Evolutionary conservation across 164 flowering plant genomes (phyloP).

Genomic region (Vitis rupestris): DNA sequence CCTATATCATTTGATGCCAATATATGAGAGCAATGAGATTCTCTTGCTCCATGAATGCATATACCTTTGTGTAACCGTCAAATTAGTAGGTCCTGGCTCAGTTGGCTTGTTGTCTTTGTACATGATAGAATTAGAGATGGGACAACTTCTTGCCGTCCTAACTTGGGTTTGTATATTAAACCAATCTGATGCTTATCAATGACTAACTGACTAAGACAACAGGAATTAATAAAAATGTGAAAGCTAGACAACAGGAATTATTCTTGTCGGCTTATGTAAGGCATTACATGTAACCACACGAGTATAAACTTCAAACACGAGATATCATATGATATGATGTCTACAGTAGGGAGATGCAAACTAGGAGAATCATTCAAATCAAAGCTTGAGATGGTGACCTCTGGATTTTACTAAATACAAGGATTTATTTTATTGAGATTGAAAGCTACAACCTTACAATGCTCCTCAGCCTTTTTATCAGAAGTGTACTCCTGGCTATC

Average conservation of each 20-base stretch:
- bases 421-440: neutral
- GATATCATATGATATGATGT: no score
- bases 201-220: neutral
- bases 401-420: neutral
- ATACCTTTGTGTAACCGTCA: neutral
- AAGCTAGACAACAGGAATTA: neutral
- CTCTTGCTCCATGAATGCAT: neutral
- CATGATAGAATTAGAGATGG: neutral
- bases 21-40: neutral
- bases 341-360: neutral
- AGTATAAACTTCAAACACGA: neutral
- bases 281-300: neutral
- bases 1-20: neutral
- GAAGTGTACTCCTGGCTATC: no score
- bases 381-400: conserved; percentile 6
- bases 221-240: neutral
- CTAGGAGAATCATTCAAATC: conserved; percentile 2
- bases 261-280: neutral
- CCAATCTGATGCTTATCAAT: conserved; percentile 8
- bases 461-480: conserved; percentile 7
- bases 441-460: conserved; percentile 12
- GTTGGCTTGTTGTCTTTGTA: conserved; percentile 3
- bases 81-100: neutral
- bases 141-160: conserved; percentile 21
- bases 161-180: conserved; percentile 15